phyloP scores from a whole-genome alignment of 768 basidiomycete genomes.

The Termitomyces sp. region DNA sequence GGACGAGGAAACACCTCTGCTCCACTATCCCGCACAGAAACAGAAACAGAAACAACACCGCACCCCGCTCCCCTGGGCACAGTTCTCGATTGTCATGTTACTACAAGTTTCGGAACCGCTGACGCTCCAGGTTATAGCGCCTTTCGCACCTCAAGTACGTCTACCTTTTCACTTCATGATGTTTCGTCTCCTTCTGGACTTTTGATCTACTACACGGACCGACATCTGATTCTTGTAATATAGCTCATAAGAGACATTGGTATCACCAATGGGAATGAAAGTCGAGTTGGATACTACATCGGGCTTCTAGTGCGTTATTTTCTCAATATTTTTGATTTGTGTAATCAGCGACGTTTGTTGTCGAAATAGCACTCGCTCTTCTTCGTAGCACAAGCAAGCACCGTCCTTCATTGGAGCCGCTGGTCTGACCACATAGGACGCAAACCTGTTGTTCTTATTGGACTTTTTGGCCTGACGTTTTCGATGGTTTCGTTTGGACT shows the following conservation, averaged over 20 bases:
- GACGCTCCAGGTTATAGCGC: not conserved
- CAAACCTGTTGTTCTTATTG: conserved; percentile 68
- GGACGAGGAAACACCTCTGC: not conserved
- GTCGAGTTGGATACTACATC: not conserved
- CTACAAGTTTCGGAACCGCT: not conserved
- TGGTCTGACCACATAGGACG: conserved; percentile 70
- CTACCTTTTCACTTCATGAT: not conserved
- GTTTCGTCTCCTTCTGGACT: too few species aligned
- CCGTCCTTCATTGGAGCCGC: conserved; percentile 73
- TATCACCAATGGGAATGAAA: not conserved
- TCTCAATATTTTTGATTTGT: not conserved
- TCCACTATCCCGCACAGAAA: not conserved
- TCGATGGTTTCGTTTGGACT: conserved; percentile 70
- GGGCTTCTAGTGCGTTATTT: not conserved
- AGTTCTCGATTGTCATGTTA: not conserved
- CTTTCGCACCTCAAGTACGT: not conserved
- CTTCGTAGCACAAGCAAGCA: conserved; percentile 59
- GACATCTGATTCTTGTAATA: not conserved
- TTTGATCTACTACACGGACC: too few species aligned
- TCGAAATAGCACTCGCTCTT: conserved; percentile 18
- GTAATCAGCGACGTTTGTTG: not conserved
- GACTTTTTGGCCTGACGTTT: conserved; percentile 55
- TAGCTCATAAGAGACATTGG: not conserved
- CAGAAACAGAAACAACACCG: not conserved
- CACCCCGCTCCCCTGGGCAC: not conserved